These are phyloP conservation scores for Sicyos edulis DNA, from an alignment of 306 rosid genomes.

Conservation along the genomic window DNA sequence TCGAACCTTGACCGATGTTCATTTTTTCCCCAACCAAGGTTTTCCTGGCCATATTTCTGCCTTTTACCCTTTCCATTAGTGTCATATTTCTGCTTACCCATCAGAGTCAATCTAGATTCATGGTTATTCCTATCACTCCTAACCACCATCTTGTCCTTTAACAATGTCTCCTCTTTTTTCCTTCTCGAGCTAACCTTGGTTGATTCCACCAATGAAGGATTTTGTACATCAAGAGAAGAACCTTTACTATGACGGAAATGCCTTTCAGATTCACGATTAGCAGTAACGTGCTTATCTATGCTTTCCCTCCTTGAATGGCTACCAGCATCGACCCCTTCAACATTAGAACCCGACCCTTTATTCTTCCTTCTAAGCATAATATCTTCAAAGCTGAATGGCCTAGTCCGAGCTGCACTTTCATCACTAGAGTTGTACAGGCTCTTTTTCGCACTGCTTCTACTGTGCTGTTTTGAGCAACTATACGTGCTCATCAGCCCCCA, in stretches of 20 bases:
- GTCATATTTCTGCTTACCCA: constrained; percentile 23
- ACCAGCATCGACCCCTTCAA: constrained; percentile 28
- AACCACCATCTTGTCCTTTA: constrained; percentile 33
- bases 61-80: constrained; percentile 20
- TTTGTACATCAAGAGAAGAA: constrained; percentile 34
- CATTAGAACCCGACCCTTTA: constrained; percentile 45
- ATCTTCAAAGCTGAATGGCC: constrained; percentile 79
- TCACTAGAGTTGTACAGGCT: constrained; percentile 37
- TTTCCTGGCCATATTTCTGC: constrained; percentile 21
- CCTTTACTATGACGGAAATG: constrained; percentile 22
- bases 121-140: constrained; percentile 35
- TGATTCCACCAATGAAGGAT: constrained; percentile 30
- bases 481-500: constrained; percentile 49
- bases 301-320: constrained; percentile 26
- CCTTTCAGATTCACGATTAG: constrained; percentile 34
- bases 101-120: constrained; percentile 31
- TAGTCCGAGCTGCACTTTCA: constrained; percentile 82
- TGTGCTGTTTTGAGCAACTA: constrained; percentile 38
- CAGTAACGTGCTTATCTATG: constrained; percentile 34
- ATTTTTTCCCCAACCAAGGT: constrained; percentile 24
- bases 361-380: constrained; percentile 65
- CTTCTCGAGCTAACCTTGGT: constrained; percentile 44
- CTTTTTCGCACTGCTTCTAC: constrained; percentile 29
- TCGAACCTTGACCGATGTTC: constrained; percentile 24
- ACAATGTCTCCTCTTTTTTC: constrained; percentile 34